Evolutionary conservation across 306 rosid genomes (phyloP), one percentile per base, ranked within the genome.

Genomic region (Hippophae tibetana): DNA sequence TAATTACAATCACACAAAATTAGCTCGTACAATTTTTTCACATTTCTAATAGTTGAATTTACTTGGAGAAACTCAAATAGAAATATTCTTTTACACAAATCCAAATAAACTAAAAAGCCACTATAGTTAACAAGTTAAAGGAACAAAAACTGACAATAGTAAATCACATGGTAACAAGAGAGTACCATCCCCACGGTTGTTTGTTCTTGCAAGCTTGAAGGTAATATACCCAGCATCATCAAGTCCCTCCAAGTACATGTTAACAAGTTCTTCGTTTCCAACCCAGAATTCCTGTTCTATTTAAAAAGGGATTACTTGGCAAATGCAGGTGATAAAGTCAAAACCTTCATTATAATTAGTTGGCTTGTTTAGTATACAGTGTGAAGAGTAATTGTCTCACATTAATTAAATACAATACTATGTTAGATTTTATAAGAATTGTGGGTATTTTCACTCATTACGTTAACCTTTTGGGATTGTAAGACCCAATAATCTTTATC

Each of bases 121-220:
- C 43, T 27, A 23, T 18, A 18, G 23, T 18, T 18, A 12, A 44
- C 13, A 47, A 47, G 13, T 47, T 47, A 10, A 31, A 68, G 40
- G 7, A 27, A 27, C 40, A 27, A 59, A 13, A 66, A 66, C 38
- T 41, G n/a, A 59, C 9, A 60, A 25, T 6, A 53, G 52, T 14
- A 11, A 42, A 52, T 41, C 5, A 18, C 18, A 5, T 5, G 10
- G 7, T 12, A 1, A 49, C 7, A 44, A 25, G 42, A 66, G 56
- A 71, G 58, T 70, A 90, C 97, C 97, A 77, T 90, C 97, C 59
- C 97, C 97, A 23, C 97, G 95, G 68, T 90, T 79, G 74, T 90
- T 90, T 56, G 97, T 81, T 60, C 97, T 78, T 27, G 83, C 95
- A 68, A 90, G 95, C 74, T 82, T 82, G 78, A 90, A 84, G 63